phyloP scores from a whole-genome alignment of 306 rosid genomes.

The Quercus gilva region DNA sequence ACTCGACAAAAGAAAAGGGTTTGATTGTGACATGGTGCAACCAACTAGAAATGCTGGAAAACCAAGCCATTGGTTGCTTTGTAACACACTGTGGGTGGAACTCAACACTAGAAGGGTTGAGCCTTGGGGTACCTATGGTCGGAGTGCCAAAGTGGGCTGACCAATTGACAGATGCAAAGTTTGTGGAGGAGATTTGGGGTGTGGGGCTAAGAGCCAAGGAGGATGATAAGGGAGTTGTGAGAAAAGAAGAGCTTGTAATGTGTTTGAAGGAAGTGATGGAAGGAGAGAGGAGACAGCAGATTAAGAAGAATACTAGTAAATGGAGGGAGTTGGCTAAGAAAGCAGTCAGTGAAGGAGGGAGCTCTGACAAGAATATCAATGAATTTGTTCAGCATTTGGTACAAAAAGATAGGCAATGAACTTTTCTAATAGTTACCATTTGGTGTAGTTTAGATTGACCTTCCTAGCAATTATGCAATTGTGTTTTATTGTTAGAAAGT shows the following conservation, averaged over 20 bases:
- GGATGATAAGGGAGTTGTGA: conserved; percentile 50
- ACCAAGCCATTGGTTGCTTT: conserved; percentile 53
- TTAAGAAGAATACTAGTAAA: conserved; percentile 32
- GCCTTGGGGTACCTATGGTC: conserved; percentile 64
- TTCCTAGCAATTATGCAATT: too few species aligned
- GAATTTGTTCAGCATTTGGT: conserved; percentile 44
- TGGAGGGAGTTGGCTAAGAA: conserved; percentile 52
- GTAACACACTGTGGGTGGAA: conserved; percentile 75
- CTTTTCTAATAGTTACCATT: conserved; percentile 1
- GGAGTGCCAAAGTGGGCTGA: conserved; percentile 69
- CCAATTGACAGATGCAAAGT: conserved; percentile 62
- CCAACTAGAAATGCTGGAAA: conserved; percentile 54
- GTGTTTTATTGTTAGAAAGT: neutral
- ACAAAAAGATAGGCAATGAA: conserved; percentile 15
- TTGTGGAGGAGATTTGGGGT: conserved; percentile 55
- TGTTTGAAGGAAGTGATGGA: conserved; percentile 55
- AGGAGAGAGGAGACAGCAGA: conserved; percentile 40
- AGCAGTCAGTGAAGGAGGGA: conserved; percentile 48
- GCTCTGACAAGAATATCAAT: conserved; percentile 35
- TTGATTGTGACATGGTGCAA: conserved; percentile 50
- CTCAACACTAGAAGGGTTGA: conserved; percentile 60
- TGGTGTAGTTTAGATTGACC: neutral
- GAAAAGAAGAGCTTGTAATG: conserved; percentile 38
- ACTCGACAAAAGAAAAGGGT: conserved; percentile 32
- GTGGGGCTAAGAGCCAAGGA: conserved; percentile 60